Conservation (phyloP, 805 yeast species). For the Candida parachauliodes region DNA sequence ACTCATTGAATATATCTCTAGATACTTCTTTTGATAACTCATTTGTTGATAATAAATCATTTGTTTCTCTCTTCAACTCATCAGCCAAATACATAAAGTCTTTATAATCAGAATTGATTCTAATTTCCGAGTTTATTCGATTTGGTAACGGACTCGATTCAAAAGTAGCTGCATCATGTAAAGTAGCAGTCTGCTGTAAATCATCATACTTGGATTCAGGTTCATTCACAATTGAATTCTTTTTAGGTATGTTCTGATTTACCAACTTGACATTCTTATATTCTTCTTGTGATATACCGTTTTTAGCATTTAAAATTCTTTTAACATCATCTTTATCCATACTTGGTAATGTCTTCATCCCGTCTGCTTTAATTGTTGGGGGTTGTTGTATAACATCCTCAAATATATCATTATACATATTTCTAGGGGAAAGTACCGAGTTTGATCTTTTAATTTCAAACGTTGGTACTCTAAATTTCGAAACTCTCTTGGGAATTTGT, state of each 20-base stretch:
- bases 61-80: conserved; percentile 28
- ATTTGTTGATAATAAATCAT: conserved; percentile 17
- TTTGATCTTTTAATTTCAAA: conserved; percentile 37
- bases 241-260: conserved; percentile 17
- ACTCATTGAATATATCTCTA: conserved; percentile 17
- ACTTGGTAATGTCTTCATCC: conserved; percentile 48
- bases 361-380: conserved; percentile 41
- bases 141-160: conserved; percentile 21
- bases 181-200: conserved; percentile 31
- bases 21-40: conserved; percentile 10
- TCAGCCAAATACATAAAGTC: conserved; percentile 38
- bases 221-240: conserved; percentile 24
- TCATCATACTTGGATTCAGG: conserved; percentile 24
- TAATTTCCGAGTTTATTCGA: too few relatives aligned
- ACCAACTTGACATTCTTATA: conserved; percentile 29
- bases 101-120: conserved; percentile 3
- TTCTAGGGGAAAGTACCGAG: conserved; percentile 33
- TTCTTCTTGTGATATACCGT: conserved; percentile 39
- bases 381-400: conserved; percentile 20
- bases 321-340: conserved; percentile 45
- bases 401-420: conserved; percentile 37
- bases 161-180: conserved; percentile 20
- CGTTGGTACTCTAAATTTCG: conserved; percentile 40
- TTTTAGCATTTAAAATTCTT: conserved; percentile 35
- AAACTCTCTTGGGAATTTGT: conserved; percentile 8